A percentile compares a stretch with the other conserved stretches of the same genome.
phyloP scores from a whole-genome alignment of 441 rosid species.

The Pelargonium cotyledonis region DNA sequence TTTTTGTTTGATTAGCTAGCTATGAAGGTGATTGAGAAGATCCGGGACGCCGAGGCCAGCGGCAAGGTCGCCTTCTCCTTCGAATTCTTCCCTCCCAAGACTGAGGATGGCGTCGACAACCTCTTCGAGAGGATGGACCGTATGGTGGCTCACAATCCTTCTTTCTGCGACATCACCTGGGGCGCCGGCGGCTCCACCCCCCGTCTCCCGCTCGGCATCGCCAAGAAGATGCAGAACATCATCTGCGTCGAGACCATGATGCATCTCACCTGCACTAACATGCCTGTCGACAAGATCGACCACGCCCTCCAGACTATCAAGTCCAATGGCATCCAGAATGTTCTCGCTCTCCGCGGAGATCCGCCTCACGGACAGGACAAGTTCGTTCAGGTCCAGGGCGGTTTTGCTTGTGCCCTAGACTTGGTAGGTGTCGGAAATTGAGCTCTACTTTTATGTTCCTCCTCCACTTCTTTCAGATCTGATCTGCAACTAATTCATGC shows the following conservation, averaged over 20 bases:
- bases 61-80: slow-evolving; percentile 73
- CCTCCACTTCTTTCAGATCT: slow-evolving; percentile 8
- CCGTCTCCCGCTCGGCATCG: slow-evolving; percentile 82
- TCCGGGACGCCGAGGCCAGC: slow-evolving; percentile 31
- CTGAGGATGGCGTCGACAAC: slow-evolving; percentile 94
- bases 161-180: slow-evolving; percentile 98
- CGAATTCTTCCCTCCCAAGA: slow-evolving; percentile 97
- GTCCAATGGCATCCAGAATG: slow-evolving; percentile 91
- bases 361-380: slow-evolving; percentile 98
- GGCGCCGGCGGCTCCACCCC: slow-evolving; percentile 99
- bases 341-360: slow-evolving; percentile 92
- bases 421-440: slow-evolving; percentile 32
- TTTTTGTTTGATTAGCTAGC: too few relatives aligned
- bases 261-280: slow-evolving; percentile 97
- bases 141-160: slow-evolving; percentile 74
- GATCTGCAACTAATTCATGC: slow-evolving; percentile 8
- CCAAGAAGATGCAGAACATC: slow-evolving; percentile 90
- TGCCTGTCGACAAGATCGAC: slow-evolving; percentile 92
- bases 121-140: slow-evolving; percentile 95
- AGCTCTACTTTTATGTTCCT: background rate
- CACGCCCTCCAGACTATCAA: slow-evolving; percentile 74
- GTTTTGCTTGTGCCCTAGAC: slow-evolving; percentile 93
- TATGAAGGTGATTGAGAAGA: slow-evolving; percentile 91
- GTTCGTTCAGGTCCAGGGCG: slow-evolving; percentile 88
- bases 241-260: slow-evolving; percentile 98